These are phyloP conservation scores for Alternaria dauci DNA, from an alignment of 2,329 filamentous ascomycete genomes.

Conservation along the genomic window DNA sequence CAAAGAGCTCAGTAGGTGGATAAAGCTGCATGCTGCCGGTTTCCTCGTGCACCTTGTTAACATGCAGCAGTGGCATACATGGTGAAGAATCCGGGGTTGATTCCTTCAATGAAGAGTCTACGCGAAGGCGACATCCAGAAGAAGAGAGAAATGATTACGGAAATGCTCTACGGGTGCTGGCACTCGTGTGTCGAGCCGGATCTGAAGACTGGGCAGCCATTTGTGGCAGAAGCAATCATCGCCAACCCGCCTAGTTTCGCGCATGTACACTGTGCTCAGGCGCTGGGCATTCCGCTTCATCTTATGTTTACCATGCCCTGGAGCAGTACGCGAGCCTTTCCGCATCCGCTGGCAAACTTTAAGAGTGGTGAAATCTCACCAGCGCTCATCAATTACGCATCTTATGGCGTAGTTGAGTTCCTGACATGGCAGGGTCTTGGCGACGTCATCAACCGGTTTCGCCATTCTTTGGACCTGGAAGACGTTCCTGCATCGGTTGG, in stretches of 20 bases:
- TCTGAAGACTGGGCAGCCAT: conserved; percentile 60
- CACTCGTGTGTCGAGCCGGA: conserved; percentile 46
- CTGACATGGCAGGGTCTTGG: conserved; percentile 62
- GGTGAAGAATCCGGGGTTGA: conserved; percentile 58
- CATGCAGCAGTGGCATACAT: conserved; percentile 54
- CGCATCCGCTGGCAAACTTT: conserved; percentile 62
- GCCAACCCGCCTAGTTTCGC: conserved; percentile 81
- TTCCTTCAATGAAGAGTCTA: conserved; percentile 36
- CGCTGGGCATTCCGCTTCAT: conserved; percentile 74
- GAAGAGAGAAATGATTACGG: conserved; percentile 34
- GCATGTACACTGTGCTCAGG: conserved; percentile 76
- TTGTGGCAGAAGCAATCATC: conserved; percentile 81
- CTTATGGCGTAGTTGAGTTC: conserved; percentile 58
- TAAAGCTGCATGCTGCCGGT: neutral
- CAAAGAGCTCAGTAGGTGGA: conserved; percentile 43
- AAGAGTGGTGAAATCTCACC: conserved; percentile 43
- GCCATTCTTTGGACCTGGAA: conserved; percentile 53
- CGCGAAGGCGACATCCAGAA: conserved; percentile 44
- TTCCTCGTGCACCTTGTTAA: neutral
- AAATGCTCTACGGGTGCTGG: conserved; percentile 42
- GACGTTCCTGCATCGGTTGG: conserved; percentile 36
- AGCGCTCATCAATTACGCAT: conserved; percentile 53
- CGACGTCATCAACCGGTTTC: conserved; percentile 57
- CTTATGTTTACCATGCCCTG: conserved; percentile 74
- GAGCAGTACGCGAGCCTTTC: conserved; percentile 55